These are phyloP conservation scores for Rhododendron kiyosumense DNA, from an alignment of 148 eudicot genomes.

Conservation along the genomic window DNA sequence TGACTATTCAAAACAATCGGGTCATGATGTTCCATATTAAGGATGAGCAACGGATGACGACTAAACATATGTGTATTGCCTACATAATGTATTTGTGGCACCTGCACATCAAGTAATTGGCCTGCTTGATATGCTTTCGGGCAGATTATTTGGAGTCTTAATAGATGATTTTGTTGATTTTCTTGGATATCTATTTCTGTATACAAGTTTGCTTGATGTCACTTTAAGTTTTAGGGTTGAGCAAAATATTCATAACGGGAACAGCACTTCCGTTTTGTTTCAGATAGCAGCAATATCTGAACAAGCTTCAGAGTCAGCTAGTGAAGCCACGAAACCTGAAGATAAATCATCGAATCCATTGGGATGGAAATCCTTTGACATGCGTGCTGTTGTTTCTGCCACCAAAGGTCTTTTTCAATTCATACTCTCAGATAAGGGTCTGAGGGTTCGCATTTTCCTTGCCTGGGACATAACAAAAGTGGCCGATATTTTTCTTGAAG, in stretches of 20 bases:
- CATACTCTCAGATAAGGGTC: conserved; percentile 71
- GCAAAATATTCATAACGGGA: neutral
- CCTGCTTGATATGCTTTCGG: neutral
- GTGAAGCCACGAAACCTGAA: conserved; percentile 22
- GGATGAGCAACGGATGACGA: neutral
- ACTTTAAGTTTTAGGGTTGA: neutral
- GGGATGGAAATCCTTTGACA: conserved; percentile 80
- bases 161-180: neutral
- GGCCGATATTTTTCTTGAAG: conserved; percentile 64
- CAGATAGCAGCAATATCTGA: conserved; percentile 92
- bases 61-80: neutral
- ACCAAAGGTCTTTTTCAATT: conserved; percentile 86
- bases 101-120: neutral
- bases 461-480: conserved; percentile 69
- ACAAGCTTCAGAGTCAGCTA: conserved; percentile 55
- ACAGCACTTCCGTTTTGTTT: conserved; percentile 12
- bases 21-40: neutral
- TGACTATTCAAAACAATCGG: neutral
- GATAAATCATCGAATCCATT: conserved; percentile 39
- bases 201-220: neutral
- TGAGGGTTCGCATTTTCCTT: conserved; percentile 74
- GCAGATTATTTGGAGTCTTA: neutral
- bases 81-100: neutral
- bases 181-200: neutral
- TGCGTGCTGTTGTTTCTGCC: conserved; percentile 79